A percentile compares a stretch with the other conserved stretches of the same genome.
Evolutionary conservation across 1,139 yeast genomes (phyloP).

Genomic region (Nadsonia commutata): DNA sequence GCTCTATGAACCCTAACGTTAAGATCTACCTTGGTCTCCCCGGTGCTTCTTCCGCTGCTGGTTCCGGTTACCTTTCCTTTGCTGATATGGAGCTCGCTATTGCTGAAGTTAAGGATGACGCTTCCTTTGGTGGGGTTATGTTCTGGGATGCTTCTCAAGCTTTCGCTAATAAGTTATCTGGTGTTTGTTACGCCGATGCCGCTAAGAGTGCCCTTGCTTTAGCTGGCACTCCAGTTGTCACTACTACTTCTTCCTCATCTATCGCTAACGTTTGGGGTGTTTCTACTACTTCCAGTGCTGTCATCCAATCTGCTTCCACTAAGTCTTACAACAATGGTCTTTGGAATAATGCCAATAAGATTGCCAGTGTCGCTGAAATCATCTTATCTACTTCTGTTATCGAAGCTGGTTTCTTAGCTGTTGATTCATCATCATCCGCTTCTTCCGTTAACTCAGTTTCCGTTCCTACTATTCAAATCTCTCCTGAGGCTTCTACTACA

Average conservation of each 20-base stretch:
- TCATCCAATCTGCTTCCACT: conserved; percentile 5
- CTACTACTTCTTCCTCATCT: conserved; percentile 5
- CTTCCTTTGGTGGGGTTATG: conserved; percentile 70
- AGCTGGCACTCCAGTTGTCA: conserved; percentile 6
- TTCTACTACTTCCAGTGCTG: conserved; percentile 2
- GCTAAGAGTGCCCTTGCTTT: conserved; percentile 11
- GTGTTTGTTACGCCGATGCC: conserved; percentile 29
- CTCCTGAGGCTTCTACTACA: background rate
- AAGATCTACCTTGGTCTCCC: conserved; percentile 61
- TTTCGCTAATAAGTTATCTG: conserved; percentile 34
- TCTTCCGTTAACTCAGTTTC: background rate
- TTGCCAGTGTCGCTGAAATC: background rate
- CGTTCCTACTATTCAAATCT: background rate
- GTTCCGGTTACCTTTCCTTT: conserved; percentile 48
- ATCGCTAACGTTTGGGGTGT: conserved; percentile 3
- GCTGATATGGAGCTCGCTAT: conserved; percentile 8
- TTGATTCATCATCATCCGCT: too few species aligned
- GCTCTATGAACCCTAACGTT: conserved; percentile 47
- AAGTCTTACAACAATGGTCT: background rate
- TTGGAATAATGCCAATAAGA: background rate
- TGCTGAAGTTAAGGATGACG: conserved; percentile 22
- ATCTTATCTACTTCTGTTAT: background rate
- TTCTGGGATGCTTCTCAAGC: conserved; percentile 90
- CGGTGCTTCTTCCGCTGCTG: conserved; percentile 54
- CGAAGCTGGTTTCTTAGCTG: too few species aligned